A percentile compares a stretch with the other conserved stretches of the same genome.
Conservation (phyloP, 495 filamentous ascomycete species). For the Tetracladium setigerum region DNA sequence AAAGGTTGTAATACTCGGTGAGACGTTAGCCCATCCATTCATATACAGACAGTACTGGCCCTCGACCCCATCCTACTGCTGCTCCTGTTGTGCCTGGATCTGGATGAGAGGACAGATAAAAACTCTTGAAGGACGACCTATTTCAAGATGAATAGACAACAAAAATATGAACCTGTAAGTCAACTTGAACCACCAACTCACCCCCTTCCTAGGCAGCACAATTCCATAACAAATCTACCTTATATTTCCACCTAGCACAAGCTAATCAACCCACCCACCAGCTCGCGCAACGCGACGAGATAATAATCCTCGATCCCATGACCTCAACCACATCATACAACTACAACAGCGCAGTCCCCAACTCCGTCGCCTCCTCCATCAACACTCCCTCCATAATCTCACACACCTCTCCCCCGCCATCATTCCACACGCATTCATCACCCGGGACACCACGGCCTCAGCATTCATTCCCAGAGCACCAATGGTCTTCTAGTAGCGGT, state of each 20-base stretch:
- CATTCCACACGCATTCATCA: conserved; percentile 16
- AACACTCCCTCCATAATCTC: conserved; percentile 10
- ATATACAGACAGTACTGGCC: too few relatives aligned
- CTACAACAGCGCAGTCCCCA: conserved; percentile 11
- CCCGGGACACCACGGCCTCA: conserved; percentile 12
- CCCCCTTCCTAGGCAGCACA: background rate
- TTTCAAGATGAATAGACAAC: too few relatives aligned
- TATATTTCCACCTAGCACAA: too few relatives aligned
- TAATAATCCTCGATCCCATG: conserved; percentile 11
- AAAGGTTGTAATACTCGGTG: too few relatives aligned
- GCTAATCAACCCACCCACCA: background rate
- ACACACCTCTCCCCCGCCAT: conserved; percentile 13
- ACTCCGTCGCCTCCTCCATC: conserved; percentile 7
- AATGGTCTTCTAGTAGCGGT: background rate
- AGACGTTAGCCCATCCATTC: too few relatives aligned
- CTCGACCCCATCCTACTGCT: too few relatives aligned
- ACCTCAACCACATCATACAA: conserved; percentile 7
- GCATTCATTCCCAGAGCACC: background rate
- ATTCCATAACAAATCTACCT: background rate
- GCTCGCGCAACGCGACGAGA: conserved; percentile 13
- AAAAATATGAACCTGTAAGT: conserved; percentile 8
- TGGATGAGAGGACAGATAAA: too few relatives aligned
- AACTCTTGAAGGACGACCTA: too few relatives aligned
- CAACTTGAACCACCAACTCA: background rate
- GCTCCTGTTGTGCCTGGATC: too few relatives aligned